phyloP scores from a whole-genome alignment of 2,329 filamentous ascomycete species.

The Orbilia quercus region DNA sequence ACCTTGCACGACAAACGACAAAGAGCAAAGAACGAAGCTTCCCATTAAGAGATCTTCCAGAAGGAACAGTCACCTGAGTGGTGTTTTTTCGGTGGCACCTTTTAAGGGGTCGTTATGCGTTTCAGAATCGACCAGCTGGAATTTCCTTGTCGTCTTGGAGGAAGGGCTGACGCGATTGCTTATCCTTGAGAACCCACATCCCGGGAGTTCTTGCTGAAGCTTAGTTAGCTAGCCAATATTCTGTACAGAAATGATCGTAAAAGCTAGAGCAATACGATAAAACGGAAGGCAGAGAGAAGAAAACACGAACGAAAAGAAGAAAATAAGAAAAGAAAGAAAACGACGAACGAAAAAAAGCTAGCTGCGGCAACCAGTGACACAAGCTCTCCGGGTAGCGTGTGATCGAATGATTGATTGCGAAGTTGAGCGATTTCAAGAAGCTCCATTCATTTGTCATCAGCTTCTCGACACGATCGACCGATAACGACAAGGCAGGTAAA shows the following conservation, averaged over 20 bases:
- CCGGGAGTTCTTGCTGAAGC: slow-evolving; percentile 36
- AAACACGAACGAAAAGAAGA: slow-evolving; percentile 7
- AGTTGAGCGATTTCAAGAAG: slow-evolving; percentile 47
- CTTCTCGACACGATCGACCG: slow-evolving; percentile 33
- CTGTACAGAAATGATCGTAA: slow-evolving; percentile 46
- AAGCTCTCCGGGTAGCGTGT: slow-evolving; percentile 37
- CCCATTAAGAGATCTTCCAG: slow-evolving; percentile 48
- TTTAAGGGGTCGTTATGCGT: slow-evolving; percentile 52
- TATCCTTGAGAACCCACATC: slow-evolving; percentile 40
- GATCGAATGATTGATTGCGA: slow-evolving; percentile 14
- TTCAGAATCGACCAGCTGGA: slow-evolving; percentile 56
- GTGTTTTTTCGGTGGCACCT: slow-evolving; percentile 53
- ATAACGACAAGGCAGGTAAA: slow-evolving; percentile 40
- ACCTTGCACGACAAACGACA: slow-evolving; percentile 35
- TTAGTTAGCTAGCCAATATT: slow-evolving; percentile 26
- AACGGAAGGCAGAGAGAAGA: slow-evolving; percentile 27
- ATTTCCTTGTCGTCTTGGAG: slow-evolving; percentile 24
- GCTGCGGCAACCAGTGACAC: slow-evolving; percentile 40
- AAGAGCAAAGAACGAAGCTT: slow-evolving; percentile 40
- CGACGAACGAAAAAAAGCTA: slow-evolving; percentile 30
- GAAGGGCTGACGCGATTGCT: slow-evolving; percentile 56
- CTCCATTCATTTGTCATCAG: slow-evolving; percentile 47
- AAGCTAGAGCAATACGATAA: slow-evolving; percentile 13
- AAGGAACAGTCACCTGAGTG: slow-evolving; percentile 53
- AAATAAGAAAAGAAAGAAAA: slow-evolving; percentile 22